Evolutionary conservation across 371 early-diverging fungal genomes (phyloP).

Genomic region (Funneliformis caledonium): DNA sequence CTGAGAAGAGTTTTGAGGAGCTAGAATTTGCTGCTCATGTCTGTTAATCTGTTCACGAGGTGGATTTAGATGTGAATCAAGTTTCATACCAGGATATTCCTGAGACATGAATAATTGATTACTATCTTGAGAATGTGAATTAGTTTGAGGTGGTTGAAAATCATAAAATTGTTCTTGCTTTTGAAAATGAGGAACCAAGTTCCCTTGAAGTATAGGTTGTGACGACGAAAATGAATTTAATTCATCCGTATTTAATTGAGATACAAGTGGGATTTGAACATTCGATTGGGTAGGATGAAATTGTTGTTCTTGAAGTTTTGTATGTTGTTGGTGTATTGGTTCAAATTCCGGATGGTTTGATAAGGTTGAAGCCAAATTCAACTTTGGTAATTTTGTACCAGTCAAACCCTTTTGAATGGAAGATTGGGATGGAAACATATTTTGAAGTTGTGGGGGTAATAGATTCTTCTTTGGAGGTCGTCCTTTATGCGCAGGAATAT

Average conservation of each 20-base stretch:
- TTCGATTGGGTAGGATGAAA: background rate
- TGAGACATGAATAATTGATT: background rate
- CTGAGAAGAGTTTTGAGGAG: background rate
- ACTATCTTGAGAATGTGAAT: background rate
- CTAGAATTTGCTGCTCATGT: background rate
- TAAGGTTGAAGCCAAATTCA: background rate
- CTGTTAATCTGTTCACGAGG: no score
- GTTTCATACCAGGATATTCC: background rate
- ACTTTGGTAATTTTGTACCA: no score
- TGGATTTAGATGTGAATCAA: background rate
- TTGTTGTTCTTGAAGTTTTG: background rate
- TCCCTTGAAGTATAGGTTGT: background rate
- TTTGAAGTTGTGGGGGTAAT: background rate
- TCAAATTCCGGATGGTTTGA: no score
- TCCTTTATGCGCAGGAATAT: conserved; percentile 30
- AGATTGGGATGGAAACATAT: background rate
- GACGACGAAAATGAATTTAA: background rate
- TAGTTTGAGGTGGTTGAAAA: background rate
- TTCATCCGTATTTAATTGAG: background rate
- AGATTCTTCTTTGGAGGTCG: conserved; percentile 11
- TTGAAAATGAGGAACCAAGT: background rate
- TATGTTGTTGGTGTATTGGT: background rate
- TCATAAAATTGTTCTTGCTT: background rate
- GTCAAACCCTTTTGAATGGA: no score
- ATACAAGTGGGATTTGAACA: background rate